Evolutionary conservation across 164 flowering plant genomes (phyloP).

Genomic region (Stephania japonica): DNA sequence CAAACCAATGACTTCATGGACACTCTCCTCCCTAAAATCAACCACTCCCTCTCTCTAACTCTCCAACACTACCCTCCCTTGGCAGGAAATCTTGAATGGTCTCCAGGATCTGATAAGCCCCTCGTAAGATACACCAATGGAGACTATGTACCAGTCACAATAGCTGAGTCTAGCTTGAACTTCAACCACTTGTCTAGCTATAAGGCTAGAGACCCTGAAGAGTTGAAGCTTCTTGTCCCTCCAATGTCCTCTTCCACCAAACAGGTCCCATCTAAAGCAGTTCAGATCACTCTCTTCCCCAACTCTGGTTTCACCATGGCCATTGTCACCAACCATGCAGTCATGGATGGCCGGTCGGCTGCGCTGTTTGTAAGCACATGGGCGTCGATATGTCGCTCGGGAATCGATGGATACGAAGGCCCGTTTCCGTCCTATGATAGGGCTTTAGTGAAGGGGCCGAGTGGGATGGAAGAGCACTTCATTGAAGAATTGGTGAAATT

Average conservation of each 20-base stretch:
- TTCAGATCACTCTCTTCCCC: neutral
- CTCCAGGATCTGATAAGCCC: neutral
- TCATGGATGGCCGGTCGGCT: neutral
- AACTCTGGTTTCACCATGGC: neutral
- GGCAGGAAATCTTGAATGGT: neutral
- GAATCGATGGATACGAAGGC: neutral
- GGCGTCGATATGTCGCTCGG: neutral
- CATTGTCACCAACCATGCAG: neutral
- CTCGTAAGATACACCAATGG: neutral
- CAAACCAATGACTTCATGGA: constrained; percentile 18
- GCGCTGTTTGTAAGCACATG: neutral
- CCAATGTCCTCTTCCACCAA: neutral
- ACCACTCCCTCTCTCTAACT: neutral
- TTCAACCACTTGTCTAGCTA: constrained; percentile 2
- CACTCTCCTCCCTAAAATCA: constrained; percentile 9
- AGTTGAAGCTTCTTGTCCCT: neutral
- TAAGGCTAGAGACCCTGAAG: neutral
- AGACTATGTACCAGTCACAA: neutral
- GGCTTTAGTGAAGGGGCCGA: neutral
- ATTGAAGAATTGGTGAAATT: neutral
- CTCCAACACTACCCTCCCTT: neutral
- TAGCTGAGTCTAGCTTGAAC: neutral
- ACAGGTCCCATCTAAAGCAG: neutral
- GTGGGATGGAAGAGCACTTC: neutral
- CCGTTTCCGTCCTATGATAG: neutral